Evolutionary conservation across 352 stramenopile genomes (phyloP), one percentile per base, ranked within the genome.

Genomic region (Phytopythium montanum): DNA sequence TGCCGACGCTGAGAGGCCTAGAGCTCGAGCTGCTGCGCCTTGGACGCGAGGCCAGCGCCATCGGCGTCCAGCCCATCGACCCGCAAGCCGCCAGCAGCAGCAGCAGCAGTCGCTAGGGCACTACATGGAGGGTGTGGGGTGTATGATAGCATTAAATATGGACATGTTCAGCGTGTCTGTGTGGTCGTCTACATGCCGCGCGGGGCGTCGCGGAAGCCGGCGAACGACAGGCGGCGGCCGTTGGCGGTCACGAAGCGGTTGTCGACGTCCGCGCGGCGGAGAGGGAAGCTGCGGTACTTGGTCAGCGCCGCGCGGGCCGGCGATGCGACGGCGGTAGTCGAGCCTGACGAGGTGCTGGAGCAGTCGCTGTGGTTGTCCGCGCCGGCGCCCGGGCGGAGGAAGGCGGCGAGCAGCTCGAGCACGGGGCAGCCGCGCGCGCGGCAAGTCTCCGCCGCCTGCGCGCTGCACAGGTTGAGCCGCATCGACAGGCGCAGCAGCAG

Each of bases 401-500:
- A 89, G 42, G 58, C 64, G 26, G 55, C 66, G 19, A 91, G 68
- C 21, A 81, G 58, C 25, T 50, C 25, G 28, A 89, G 56, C 52
- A 84, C 60, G 25, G 68, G 63, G 59, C 81, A 91, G 44, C 69
- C 63, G 7, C 75, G 60, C 23, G 75, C 28, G 10, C 73, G 72
- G 44, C 81, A 91, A 16, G 36, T 60, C 50, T 74, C 68, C 18
- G 88, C 52, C 53, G 77, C 73, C 31, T 60, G 45, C 5, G 66
- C 62, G 61, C 76, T 73, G 67, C 81, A 89, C 8, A 91, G 69
- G 59, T 87, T 88, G 3, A 91, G 68, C 0, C 81, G 79, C 75
- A 89, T 85, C 16, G 71, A 69, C 21, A 91, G 65, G 57, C 79
- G 78, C 44, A 84, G 67, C 44, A 91, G 87, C 57, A 88, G 82